These are phyloP conservation scores for Angomonas desouzai DNA, from an alignment of 208 protist genomes.

Conservation along the genomic window DNA sequence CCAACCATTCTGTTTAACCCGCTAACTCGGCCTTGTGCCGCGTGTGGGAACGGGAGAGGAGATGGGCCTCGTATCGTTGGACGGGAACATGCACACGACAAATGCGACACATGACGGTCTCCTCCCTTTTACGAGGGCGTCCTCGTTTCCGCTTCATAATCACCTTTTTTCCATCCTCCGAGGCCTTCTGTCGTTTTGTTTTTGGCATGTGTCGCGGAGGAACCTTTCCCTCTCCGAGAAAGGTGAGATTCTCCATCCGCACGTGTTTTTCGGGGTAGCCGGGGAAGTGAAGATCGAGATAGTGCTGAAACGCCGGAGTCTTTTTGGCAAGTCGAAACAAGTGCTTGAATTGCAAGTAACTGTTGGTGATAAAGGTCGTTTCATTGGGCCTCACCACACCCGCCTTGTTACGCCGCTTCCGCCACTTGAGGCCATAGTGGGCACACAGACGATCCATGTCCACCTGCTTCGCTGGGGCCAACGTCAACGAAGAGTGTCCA, in stretches of 20 bases:
- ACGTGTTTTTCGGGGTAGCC: slow-evolving; percentile 70
- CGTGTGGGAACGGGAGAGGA: slow-evolving; percentile 29
- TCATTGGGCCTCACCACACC: slow-evolving; percentile 39
- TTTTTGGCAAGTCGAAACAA: slow-evolving; percentile 26
- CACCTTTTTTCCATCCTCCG: background rate
- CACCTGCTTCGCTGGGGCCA: slow-evolving; percentile 43
- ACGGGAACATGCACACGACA: slow-evolving; percentile 53
- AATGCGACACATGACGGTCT: slow-evolving; percentile 65
- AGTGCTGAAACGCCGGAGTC: slow-evolving; percentile 37
- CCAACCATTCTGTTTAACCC: too few relatives aligned
- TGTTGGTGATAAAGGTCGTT: slow-evolving; percentile 58
- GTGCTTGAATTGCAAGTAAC: slow-evolving; percentile 56
- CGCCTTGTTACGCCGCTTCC: slow-evolving; percentile 41
- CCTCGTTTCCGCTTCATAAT: slow-evolving; percentile 8
- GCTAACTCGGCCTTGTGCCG: background rate
- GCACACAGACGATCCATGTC: slow-evolving; percentile 51
- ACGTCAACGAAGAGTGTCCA: slow-evolving; percentile 25
- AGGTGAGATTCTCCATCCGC: slow-evolving; percentile 63
- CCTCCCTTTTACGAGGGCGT: slow-evolving; percentile 12
- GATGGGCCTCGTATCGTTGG: slow-evolving; percentile 40
- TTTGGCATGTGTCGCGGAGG: slow-evolving; percentile 44
- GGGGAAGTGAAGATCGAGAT: slow-evolving; percentile 55
- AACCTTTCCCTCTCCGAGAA: slow-evolving; percentile 43
- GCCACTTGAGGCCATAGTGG: slow-evolving; percentile 50
- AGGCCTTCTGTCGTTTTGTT: slow-evolving; percentile 3